Evolutionary conservation across 179 eudicot genomes (phyloP), one percentile per base, ranked within the genome.

Genomic region (Vitellaria paradoxa): DNA sequence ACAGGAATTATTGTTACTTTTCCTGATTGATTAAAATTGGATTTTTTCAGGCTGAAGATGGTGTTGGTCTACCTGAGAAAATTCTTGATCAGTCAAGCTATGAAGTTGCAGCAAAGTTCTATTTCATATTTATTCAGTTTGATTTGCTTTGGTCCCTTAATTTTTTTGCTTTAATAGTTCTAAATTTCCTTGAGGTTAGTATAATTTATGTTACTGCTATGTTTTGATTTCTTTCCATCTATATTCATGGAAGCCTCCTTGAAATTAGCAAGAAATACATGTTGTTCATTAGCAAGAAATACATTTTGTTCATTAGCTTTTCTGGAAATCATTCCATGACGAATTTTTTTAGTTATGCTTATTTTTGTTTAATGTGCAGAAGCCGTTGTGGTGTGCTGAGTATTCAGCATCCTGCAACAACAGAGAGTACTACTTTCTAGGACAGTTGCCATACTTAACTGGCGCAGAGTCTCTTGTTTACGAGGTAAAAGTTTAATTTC

Each of bases 31-130:
- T 74, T 79, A 78, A 68, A 37, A 57, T 26, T 85, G 77, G 45
- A 65, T 62, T 76, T 30, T 83, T 90, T 73, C 96, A 95, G 99
- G 99, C 99, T 53, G 99, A 95, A 82, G 98, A 95, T 81, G 99
- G 97, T 72, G 68, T 87, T 79, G 99, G 99, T 81, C 85, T 95
- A 72, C 99, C 99, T 14, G 98, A 91, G 85, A 91, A 93, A 80
- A 82, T 95, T 82, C 89, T 95, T 77, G 91, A 90, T 65, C 90
- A 84, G 69, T 68, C 94, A 55, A 84, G 77, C 88, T 90, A 86
- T 80, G 99, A 86, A 82, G 72, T 65, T 80, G 86, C 91, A 61
- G 88, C 94, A 69, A 93, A 93, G 76, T 76, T 87, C 73, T 95
- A 95, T 81, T 95, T 95, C 78, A 68, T 83, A 23, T 93, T 88